Percentiles rank a stretch among this genome's conserved stretches.
These are phyloP conservation scores for Thymus quinquecostatus DNA, from an alignment of 257 asterid genomes.

Conservation along the genomic window DNA sequence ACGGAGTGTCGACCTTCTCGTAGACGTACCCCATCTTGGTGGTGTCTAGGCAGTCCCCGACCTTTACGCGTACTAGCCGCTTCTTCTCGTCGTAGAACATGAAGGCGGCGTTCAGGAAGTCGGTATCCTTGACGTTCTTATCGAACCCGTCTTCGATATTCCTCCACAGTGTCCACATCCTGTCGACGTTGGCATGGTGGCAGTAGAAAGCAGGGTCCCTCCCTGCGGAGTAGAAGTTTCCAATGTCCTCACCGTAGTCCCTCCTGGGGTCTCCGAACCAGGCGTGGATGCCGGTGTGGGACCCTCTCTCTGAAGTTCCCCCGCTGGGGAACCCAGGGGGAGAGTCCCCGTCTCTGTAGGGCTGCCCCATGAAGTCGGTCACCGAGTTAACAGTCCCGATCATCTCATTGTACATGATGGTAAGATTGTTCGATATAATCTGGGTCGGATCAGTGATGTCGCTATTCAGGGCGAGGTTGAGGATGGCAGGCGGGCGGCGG, in stretches of 20 bases:
- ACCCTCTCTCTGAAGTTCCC: conserved; percentile 34
- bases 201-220: conserved; percentile 42
- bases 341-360: background rate
- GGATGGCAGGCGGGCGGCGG: conserved; percentile 16
- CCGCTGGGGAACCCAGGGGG: conserved; percentile 38
- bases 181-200: conserved; percentile 49
- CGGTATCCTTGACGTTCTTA: conserved; percentile 25
- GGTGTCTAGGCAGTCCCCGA: conserved; percentile 31
- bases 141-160: background rate
- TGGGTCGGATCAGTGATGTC: background rate
- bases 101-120: conserved; percentile 38
- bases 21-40: conserved; percentile 37
- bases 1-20: conserved; percentile 41
- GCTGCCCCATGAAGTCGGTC: background rate
- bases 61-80: conserved; percentile 38
- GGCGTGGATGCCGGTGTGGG: conserved; percentile 41
- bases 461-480: conserved; percentile 27
- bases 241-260: conserved; percentile 40
- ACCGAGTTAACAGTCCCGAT: conserved; percentile 29
- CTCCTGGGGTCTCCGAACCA: conserved; percentile 35
- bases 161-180: conserved; percentile 47
- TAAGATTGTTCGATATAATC: conserved; percentile 32
- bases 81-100: conserved; percentile 53
- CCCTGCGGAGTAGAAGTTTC: conserved; percentile 47
- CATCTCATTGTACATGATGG: conserved; percentile 45